Conservation (phyloP, 2,329 filamentous ascomycete genomes). For the Pseudogymnoascus sp. region DNA sequence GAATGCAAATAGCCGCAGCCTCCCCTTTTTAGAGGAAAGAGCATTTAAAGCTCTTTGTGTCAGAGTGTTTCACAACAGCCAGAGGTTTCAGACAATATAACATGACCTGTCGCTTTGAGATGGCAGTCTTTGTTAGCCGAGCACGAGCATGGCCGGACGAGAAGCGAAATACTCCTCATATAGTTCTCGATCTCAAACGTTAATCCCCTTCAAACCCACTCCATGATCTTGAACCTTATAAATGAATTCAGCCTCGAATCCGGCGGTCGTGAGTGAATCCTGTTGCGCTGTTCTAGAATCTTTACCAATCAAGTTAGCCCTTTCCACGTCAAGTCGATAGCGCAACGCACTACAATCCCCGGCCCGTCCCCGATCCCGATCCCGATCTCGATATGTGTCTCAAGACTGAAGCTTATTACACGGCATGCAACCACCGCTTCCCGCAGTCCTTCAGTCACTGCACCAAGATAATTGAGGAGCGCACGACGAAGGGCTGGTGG, state of each 20-base stretch:
- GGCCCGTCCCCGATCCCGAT: neutral
- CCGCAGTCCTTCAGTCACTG: neutral
- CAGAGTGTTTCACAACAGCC: neutral
- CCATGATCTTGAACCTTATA: neutral
- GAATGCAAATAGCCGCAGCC: neutral
- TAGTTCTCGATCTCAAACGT: neutral
- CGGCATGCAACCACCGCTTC: neutral
- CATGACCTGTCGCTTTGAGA: neutral
- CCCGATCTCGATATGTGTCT: neutral
- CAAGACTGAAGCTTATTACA: conserved; percentile 4
- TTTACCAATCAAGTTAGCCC: neutral
- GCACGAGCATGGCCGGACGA: neutral
- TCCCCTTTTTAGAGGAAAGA: neutral
- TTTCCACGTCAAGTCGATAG: neutral
- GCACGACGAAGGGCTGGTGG: neutral
- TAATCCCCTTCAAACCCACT: neutral
- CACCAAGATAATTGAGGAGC: conserved; percentile 1
- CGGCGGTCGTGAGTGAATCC: neutral
- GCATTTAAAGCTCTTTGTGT: neutral
- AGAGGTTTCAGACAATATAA: neutral
- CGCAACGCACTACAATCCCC: neutral
- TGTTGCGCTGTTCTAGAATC: neutral
- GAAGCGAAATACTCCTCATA: neutral
- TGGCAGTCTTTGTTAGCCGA: neutral
- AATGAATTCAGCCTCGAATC: neutral